Conservation (phyloP, 257 asterid species). For the Solanum tarijense region DNA sequence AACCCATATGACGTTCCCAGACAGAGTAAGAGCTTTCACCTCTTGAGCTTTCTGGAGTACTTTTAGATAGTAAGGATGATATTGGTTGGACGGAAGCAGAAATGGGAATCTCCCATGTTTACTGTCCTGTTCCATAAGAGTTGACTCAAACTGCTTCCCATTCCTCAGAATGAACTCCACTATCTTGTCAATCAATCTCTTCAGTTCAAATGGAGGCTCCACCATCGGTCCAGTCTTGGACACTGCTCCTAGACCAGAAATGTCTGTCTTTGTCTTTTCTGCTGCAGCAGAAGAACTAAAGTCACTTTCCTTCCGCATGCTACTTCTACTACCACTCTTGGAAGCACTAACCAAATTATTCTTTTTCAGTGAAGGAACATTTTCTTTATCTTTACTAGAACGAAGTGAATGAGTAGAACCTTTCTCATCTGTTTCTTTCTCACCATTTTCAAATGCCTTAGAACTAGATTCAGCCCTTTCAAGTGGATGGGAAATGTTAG, state of each 20-base stretch:
- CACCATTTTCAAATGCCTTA: slow-evolving; percentile 23
- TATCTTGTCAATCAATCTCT: slow-evolving; percentile 62
- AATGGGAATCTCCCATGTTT: slow-evolving; percentile 68
- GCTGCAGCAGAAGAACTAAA: slow-evolving; percentile 17
- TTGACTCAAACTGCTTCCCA: slow-evolving; percentile 75
- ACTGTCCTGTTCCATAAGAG: slow-evolving; percentile 70
- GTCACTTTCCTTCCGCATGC: slow-evolving; percentile 26
- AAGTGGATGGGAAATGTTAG: slow-evolving; percentile 14
- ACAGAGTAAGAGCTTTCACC: slow-evolving; percentile 33
- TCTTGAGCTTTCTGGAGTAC: slow-evolving; percentile 55
- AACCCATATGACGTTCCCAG: background rate
- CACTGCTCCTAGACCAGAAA: slow-evolving; percentile 9
- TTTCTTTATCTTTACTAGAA: slow-evolving; percentile 32
- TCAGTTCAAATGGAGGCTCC: slow-evolving; percentile 82
- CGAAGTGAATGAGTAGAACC: slow-evolving; percentile 16
- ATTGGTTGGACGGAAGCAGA: slow-evolving; percentile 70
- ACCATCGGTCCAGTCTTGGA: slow-evolving; percentile 28
- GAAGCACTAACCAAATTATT: slow-evolving; percentile 35
- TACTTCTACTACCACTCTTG: slow-evolving; percentile 27
- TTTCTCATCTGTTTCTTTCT: slow-evolving; percentile 22
- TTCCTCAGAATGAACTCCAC: slow-evolving; percentile 67
- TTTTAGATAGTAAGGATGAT: slow-evolving; percentile 67
- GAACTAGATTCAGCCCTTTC: slow-evolving; percentile 25
- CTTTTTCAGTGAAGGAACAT: slow-evolving; percentile 39
- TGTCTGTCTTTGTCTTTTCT: slow-evolving; percentile 23